Evolutionary conservation across 495 filamentous ascomycete genomes (phyloP).

Genomic region (Tuber microsphaerosporum): DNA sequence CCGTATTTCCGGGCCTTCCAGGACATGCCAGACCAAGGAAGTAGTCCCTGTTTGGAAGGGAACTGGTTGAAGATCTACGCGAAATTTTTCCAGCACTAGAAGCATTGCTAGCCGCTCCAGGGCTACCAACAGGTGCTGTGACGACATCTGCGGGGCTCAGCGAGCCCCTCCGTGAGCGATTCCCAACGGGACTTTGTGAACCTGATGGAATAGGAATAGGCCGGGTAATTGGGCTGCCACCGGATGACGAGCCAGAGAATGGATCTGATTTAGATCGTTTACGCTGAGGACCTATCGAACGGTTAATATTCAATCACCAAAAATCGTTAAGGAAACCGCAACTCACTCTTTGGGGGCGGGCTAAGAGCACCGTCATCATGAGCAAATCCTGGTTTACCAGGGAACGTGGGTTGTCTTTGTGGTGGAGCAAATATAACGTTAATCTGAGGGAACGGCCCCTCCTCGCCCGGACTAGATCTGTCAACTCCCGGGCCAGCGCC

Average conservation of each 20-base stretch:
- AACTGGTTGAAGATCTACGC: constrained; percentile 65
- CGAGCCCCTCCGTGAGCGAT: constrained; percentile 45
- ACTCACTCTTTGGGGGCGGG: constrained; percentile 75
- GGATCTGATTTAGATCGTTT: constrained; percentile 70
- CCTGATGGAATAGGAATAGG: constrained; percentile 43
- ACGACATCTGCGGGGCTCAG: constrained; percentile 47
- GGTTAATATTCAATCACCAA: constrained; percentile 41
- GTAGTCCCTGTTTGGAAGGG: constrained; percentile 80
- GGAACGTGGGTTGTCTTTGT: constrained; percentile 61
- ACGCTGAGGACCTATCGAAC: constrained; percentile 52
- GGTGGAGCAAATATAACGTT: constrained; percentile 85
- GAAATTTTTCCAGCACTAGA: constrained; percentile 53
- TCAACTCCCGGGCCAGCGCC: constrained; percentile 40
- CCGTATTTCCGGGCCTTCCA: constrained; percentile 62
- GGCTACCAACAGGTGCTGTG: constrained; percentile 47
- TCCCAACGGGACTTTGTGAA: constrained; percentile 39
- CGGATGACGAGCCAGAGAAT: constrained; percentile 47
- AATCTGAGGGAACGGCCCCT: constrained; percentile 80
- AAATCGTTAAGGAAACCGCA: constrained; percentile 1
- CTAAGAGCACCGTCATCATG: constrained; percentile 71
- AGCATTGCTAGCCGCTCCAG: constrained; percentile 62
- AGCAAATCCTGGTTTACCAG: constrained; percentile 51
- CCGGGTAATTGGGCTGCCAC: constrained; percentile 45
- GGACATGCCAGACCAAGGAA: constrained; percentile 88
- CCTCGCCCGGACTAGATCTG: constrained; percentile 63